Percentiles rank a stretch among this genome's conserved stretches.
These are phyloP conservation scores for Psilocybe cyanescens DNA, from an alignment of 768 basidiomycete genomes.

Conservation along the genomic window DNA sequence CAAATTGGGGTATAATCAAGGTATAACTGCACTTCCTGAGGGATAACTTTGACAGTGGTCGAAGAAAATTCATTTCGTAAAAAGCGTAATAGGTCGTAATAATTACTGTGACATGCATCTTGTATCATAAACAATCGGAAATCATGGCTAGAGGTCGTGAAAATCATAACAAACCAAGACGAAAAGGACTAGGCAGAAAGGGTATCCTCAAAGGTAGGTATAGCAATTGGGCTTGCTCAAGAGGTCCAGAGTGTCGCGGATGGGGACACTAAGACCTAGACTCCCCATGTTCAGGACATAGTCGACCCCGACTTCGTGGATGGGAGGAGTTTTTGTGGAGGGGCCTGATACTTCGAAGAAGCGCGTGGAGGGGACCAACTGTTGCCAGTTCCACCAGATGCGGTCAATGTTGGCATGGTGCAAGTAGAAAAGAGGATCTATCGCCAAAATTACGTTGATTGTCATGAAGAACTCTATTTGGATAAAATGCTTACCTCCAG, in stretches of 20 bases:
- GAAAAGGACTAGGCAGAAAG: not conserved
- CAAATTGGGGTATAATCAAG: too few species aligned
- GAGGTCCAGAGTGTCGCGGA: constrained; percentile 36
- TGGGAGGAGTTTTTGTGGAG: constrained; percentile 29
- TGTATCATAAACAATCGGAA: not conserved
- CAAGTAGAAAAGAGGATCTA: constrained; percentile 44
- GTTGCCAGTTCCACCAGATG: constrained; percentile 46
- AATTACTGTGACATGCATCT: not conserved
- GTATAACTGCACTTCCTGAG: too few species aligned
- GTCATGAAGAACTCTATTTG: too few species aligned
- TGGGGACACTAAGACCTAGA: constrained; percentile 28
- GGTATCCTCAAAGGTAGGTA: constrained; percentile 25
- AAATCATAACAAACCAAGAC: not conserved
- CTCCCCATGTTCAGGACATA: constrained; percentile 29
- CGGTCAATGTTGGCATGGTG: constrained; percentile 44
- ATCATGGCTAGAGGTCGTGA: not conserved
- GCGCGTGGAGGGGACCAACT: constrained; percentile 23
- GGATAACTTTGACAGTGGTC: too few species aligned
- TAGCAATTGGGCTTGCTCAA: constrained; percentile 30
- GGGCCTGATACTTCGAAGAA: constrained; percentile 38
- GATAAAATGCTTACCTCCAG: constrained; percentile 33
- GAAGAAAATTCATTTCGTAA: too few species aligned
- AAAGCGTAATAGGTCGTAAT: not conserved
- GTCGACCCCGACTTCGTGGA: constrained; percentile 34
- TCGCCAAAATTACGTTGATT: not conserved